Percentiles rank a stretch among this genome's conserved stretches.
These are phyloP conservation scores for Aspergillus udagawae DNA, from an alignment of 2,329 filamentous ascomycete genomes.

Conservation along the genomic window DNA sequence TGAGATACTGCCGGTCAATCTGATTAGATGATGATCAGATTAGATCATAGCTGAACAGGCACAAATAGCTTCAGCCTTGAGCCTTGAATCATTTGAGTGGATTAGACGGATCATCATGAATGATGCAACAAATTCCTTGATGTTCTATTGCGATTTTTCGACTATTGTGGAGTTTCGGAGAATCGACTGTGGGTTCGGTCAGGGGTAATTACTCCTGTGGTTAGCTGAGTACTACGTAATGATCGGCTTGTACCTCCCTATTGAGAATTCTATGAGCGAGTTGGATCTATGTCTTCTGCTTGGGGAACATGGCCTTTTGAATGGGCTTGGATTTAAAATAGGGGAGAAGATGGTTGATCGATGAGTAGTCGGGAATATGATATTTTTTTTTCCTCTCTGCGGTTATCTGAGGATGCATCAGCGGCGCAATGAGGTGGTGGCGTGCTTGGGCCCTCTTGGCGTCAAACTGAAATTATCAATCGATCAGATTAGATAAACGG, in stretches of 20 bases:
- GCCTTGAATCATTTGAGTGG: not conserved
- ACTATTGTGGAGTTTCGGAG: not conserved
- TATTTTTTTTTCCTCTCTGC: no score
- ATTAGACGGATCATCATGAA: not conserved
- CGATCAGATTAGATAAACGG: conserved; percentile 16
- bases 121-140: not conserved
- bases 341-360: not conserved
- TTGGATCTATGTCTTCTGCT: not conserved
- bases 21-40: conserved; percentile 19
- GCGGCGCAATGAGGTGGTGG: not conserved
- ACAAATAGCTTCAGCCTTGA: not conserved
- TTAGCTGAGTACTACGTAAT: not conserved
- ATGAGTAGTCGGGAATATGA: not conserved
- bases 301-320: not conserved
- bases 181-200: not conserved
- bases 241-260: not conserved
- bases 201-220: not conserved
- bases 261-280: not conserved
- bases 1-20: conserved; percentile 4
- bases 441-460: not conserved
- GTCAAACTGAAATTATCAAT: conserved; percentile 5
- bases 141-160: not conserved
- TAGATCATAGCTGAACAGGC: conserved; percentile 5
- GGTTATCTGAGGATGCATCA: no score
- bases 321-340: not conserved